Evolutionary conservation across 441 rosid genomes (phyloP), one percentile per base, ranked within the genome.

Genomic region (Adansonia grandidieri): DNA sequence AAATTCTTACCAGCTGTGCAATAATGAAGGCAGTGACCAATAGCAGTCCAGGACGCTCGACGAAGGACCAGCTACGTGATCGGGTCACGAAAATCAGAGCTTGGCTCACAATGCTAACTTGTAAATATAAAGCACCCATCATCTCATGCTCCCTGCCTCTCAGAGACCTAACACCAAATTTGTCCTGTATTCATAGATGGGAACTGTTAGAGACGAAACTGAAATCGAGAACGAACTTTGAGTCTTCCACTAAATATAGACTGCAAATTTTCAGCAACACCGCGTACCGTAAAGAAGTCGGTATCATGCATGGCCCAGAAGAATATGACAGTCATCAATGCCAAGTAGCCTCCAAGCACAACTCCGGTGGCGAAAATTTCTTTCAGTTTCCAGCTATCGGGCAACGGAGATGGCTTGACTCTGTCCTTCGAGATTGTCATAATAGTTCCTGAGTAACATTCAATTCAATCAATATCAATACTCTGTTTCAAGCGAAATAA

Each of bases 81-180:
- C 98, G 82, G 56, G 97, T 95, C 60, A 95, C 98, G 44, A 95
- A 95, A 74, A 95, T 95, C 47, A 93, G 85, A 65, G 98, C 94
- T 84, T 95, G 97, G 83, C 98, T 95, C 78, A 95, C 95, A 24
- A 93, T 95, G 86, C 98, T 95, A 61, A 94, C 97, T 94, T 94
- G 98, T 42, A 94, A 89, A 79, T 94, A 94, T 22, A 94, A 76
- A 54, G 97, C 98, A 50, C 90, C 91, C 97, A 90, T 95, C 93
- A 89, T 85, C 75, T 93, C 96, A 2, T 84, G 4, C 0, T 84
- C 83, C 0, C 11, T 80, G 2, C 78, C 28, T 57, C 79, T 87
- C 1, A 95, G 5, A 32, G 85, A 74, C 75, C 77, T 87, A 57
- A 95, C 96, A 5, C 86, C 81, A 82, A 95, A 93, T 57, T 84